A percentile compares a stretch with the other conserved stretches of the same genome.
phyloP scores from a whole-genome alignment of 129 eudicot genomes.

The Lactuca sativa region DNA sequence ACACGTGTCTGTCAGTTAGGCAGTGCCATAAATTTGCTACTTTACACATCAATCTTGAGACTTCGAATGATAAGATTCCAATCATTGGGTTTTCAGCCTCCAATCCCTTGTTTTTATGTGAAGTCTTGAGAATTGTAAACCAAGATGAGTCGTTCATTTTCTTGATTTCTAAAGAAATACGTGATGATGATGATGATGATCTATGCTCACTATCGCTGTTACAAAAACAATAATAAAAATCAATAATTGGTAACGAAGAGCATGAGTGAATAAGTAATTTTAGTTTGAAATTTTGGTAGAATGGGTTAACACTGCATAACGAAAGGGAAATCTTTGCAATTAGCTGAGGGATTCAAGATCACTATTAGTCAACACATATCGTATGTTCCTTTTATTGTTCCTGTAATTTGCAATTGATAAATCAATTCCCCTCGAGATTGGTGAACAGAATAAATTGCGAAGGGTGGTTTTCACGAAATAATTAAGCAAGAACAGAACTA shows the following conservation, averaged over 20 bases:
- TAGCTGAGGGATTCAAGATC: neutral
- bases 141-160: conserved; percentile 49
- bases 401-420: neutral
- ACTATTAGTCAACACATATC: neutral
- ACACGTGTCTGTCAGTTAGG: conserved; percentile 53
- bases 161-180: conserved; percentile 17
- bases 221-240: neutral
- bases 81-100: conserved; percentile 52
- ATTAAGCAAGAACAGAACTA: neutral
- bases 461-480: neutral
- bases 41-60: conserved; percentile 64
- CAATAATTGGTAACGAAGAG: neutral
- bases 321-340: neutral
- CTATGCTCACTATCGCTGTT: neutral
- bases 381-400: neutral
- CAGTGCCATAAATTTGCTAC: conserved; percentile 70
- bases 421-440: too few relatives aligned
- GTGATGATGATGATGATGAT: neutral
- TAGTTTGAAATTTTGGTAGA: conserved; percentile 2
- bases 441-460: too few relatives aligned
- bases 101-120: conserved; percentile 40
- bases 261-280: neutral
- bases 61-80: conserved; percentile 77
- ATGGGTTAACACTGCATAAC: neutral
- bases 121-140: conserved; percentile 48